Percentiles rank a stretch among this genome's conserved stretches.
phyloP scores from a whole-genome alignment of 2,329 filamentous ascomycete genomes.

The Cordyceps pruinosa region DNA sequence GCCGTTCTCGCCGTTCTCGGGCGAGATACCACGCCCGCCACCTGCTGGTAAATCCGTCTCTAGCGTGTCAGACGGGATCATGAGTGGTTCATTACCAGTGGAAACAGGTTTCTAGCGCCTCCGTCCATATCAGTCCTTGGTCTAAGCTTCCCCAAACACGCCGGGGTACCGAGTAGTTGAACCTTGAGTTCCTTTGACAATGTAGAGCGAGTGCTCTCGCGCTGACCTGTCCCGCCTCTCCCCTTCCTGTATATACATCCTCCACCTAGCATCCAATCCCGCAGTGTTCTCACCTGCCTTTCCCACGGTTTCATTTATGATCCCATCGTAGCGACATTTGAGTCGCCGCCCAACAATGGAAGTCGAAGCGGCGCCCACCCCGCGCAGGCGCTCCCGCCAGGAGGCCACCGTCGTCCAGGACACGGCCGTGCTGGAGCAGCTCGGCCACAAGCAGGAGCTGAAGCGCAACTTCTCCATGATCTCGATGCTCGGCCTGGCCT shows the following conservation, averaged over 20 bases:
- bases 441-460: constrained; percentile 42
- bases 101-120: constrained; percentile 1
- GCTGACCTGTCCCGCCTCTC: neutral
- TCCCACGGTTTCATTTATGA: neutral
- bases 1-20: constrained; percentile 5
- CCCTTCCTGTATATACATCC: neutral
- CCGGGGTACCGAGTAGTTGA: neutral
- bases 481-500: constrained; percentile 41
- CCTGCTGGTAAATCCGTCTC: neutral
- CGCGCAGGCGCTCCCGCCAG: constrained; percentile 1
- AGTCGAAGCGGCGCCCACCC: neutral
- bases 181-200: neutral
- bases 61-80: neutral
- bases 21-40: neutral
- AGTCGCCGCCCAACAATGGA: neutral
- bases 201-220: neutral
- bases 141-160: neutral
- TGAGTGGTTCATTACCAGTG: neutral
- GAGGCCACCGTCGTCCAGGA: neutral
- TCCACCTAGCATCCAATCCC: neutral
- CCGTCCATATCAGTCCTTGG: neutral
- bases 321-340: neutral
- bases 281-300: neutral
- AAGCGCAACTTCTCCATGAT: constrained; percentile 43
- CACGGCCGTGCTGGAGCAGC: constrained; percentile 6